Percentiles rank a stretch among this genome's conserved stretches.
These are phyloP conservation scores for Crithidia thermophila DNA, from an alignment of 208 protist genomes.

Conservation along the genomic window DNA sequence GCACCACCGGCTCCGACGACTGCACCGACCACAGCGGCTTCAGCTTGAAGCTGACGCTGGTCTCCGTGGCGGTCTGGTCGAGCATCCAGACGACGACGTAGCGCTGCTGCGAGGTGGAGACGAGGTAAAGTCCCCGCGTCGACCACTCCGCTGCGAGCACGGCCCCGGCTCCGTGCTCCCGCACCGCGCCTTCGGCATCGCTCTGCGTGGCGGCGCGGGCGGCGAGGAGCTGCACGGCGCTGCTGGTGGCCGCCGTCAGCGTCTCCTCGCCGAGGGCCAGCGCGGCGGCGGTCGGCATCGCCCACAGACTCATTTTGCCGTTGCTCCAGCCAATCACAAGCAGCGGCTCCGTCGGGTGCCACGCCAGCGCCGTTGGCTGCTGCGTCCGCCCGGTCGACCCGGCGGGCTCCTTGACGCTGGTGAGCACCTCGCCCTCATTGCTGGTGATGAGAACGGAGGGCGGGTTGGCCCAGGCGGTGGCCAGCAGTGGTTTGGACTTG, in stretches of 20 bases:
- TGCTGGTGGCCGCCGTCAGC: conserved; percentile 12
- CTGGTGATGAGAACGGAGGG: conserved; percentile 75
- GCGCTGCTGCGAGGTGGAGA: conserved; percentile 62
- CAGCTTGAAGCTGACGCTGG: conserved; percentile 36
- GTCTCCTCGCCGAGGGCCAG: conserved; percentile 38
- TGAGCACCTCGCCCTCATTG: conserved; percentile 80
- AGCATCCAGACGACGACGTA: conserved; percentile 72
- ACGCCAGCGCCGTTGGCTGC: conserved; percentile 60
- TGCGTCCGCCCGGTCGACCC: conserved; percentile 27
- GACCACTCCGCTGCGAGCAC: conserved; percentile 68
- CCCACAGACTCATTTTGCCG: conserved; percentile 78
- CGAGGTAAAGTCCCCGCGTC: conserved; percentile 50
- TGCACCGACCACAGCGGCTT: conserved; percentile 76
- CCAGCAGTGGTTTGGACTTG: conserved; percentile 61
- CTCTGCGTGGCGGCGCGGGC: conserved; percentile 40
- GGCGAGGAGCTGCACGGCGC: conserved; percentile 37
- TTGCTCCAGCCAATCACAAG: conserved; percentile 86
- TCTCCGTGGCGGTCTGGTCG: conserved; percentile 45
- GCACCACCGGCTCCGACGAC: conserved; percentile 40
- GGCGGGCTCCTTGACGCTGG: conserved; percentile 41
- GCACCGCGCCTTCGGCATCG: conserved; percentile 60
- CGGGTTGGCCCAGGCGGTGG: conserved; percentile 66
- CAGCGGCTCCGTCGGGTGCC: conserved; percentile 81
- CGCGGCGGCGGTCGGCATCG: conserved; percentile 35
- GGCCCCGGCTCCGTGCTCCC: conserved; percentile 60